Base-by-base conservation (phyloP, 164 flowering plant genomes). In the Santalum album region DNA sequence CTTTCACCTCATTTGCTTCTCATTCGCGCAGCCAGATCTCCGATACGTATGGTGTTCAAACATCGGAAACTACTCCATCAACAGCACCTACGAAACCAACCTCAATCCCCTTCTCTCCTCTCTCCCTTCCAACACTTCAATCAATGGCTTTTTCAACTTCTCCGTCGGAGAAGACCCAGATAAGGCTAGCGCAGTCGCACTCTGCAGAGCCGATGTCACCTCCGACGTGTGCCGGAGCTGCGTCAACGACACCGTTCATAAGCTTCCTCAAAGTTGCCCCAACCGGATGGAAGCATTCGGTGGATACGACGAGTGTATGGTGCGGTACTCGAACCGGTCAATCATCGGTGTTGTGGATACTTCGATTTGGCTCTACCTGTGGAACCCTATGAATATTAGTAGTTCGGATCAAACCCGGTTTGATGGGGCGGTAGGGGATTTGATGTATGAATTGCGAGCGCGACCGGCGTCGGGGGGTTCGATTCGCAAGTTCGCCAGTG, bases 241-340 rank as follows among this genome's bases (percentile, higher is more conserved):
- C 39, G 43, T 73, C 19, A 22, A 40, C 1, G 19, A 10, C 9
- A 53, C 73, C 6, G 34, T 32, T 12, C 3, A 6, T 6, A 42
- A 51, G 1, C 21, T 68, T 17, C n/a, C 0, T 1, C 36, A 25
- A 12, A 18, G 5, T 0, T 76, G 75, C 48, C 66, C 68, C 12
- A 19, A 55, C 49, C 32, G 36, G 16, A 66, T 38, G 57, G 51
- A 51, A 1, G 68, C 68, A 0, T 44, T 71, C 12, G 16, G 38
- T 6, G 65, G 59, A 55, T 70, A 59, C 53, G 67, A 69, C 9
- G 43, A 49, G 17, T 77, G 81, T 38, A 49, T 63, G 70, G 11
- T 76, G 3, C 65, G 66, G 7, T 73, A 68, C 58, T 61, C 78
- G 0, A 59, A 66, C 47, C n/a, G 11, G 2, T 5, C 46, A 12